phyloP scores from a whole-genome alignment of 352 stramenopile species.

The Phytophthora cactorum region DNA sequence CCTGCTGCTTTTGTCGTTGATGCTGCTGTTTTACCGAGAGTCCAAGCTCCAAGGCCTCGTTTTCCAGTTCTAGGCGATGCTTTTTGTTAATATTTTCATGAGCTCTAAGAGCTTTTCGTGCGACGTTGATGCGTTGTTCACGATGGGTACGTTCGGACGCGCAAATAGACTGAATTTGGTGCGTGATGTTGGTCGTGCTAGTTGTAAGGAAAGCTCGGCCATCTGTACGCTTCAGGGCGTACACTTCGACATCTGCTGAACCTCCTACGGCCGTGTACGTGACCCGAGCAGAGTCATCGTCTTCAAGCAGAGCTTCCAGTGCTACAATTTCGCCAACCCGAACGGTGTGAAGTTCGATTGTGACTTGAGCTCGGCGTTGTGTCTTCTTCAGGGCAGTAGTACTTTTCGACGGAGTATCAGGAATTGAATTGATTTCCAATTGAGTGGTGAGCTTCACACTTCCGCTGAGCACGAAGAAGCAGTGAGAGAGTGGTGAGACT shows the following conservation, averaged over 20 bases:
- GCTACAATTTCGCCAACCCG: constrained; percentile 43
- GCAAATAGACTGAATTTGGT: constrained; percentile 22
- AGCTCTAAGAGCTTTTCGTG: constrained; percentile 14
- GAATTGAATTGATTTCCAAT: constrained; percentile 17
- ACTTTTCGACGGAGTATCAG: not conserved
- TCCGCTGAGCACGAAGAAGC: constrained; percentile 53
- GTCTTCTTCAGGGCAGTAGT: constrained; percentile 28
- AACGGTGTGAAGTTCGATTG: constrained; percentile 45
- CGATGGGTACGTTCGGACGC: constrained; percentile 17
- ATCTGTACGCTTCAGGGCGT: constrained; percentile 39
- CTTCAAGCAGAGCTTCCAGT: constrained; percentile 41
- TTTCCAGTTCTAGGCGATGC: constrained; percentile 23
- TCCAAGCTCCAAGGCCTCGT: constrained; percentile 28
- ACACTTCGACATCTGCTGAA: constrained; percentile 53
- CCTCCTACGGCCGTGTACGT: constrained; percentile 34
- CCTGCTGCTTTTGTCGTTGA: constrained; percentile 24
- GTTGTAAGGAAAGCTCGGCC: constrained; percentile 22
- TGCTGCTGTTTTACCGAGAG: constrained; percentile 28
- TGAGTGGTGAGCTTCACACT: constrained; percentile 41
- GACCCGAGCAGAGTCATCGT: constrained; percentile 19
- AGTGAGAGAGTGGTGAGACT: constrained; percentile 21
- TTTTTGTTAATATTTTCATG: constrained; percentile 18
- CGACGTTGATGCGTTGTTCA: constrained; percentile 23
- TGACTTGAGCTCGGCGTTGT: constrained; percentile 28
- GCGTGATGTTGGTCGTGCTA: constrained; percentile 5